Evolutionary conservation across 345 rosid species (phyloP), one percentile per base, ranked within the genome.

Genomic region (Brassica cretica): DNA sequence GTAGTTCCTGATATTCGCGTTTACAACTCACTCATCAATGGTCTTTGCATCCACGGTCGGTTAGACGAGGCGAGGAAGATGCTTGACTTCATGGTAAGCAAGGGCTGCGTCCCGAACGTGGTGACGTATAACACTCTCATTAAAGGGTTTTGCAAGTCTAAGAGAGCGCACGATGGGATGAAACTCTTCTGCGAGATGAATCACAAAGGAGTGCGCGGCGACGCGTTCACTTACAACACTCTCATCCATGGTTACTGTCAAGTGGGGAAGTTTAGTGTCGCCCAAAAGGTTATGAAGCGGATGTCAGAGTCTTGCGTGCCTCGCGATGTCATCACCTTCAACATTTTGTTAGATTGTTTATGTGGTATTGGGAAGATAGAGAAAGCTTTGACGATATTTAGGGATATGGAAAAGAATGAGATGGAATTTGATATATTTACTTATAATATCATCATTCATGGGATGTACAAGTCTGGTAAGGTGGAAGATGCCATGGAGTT

Each of bases 241-340:
- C 75, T 71, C 5, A 71, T 71, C 56, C 25, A 71, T 8, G 75
- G 75, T 0, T 71, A 37, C 15, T 71, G 61, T 0, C 15, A 24
- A 8, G 3, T 8, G 24, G 10, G 1, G 37, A 71, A 44, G 15
- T 44, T 44, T 44, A 44, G 53, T 11, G 53, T 44, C 5, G 75
- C 75, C 21, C 74, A 71, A 0, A 1, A 67, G 3, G 9, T 67
- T 24, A 11, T 67, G 5, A 44, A 10, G 5, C 32, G 6, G 18
- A 66, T 66, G 33, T 7, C 11, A 1, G 53, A 11, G 2, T 19
- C 18, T 12, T 3, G 25, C 18, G 61, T 68, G 8, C 6, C 72
- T 49, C 60, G 7, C n/a, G n/a, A 5, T n/a, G 16, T 46, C 8
- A 0, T 3, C 1, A 49, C 63, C 0, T 69, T 8, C 27, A 51